These are phyloP conservation scores for Epichloe gansuensis DNA, from an alignment of 2,329 filamentous ascomycete species.

Conservation along the genomic window DNA sequence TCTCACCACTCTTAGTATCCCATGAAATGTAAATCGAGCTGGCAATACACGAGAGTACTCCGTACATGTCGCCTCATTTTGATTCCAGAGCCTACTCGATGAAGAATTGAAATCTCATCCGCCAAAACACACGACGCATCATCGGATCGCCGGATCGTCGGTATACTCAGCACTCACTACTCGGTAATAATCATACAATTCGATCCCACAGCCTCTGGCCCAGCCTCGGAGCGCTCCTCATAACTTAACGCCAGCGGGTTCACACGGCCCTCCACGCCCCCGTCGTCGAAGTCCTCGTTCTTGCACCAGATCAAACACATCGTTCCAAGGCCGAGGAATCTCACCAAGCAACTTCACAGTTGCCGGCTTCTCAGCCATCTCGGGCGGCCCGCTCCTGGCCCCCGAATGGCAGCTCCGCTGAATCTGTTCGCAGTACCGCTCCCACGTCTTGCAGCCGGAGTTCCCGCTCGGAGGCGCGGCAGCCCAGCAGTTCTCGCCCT, in stretches of 20 bases:
- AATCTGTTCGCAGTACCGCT: slow-evolving; percentile 44
- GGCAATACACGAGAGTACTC: too few species aligned
- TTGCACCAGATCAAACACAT: neutral
- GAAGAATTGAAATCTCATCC: too few species aligned
- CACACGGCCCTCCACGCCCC: neutral
- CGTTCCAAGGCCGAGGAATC: slow-evolving; percentile 21
- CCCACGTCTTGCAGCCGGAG: slow-evolving; percentile 49
- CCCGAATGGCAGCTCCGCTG: slow-evolving; percentile 29
- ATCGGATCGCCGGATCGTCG: too few species aligned
- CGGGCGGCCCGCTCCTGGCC: slow-evolving; percentile 35
- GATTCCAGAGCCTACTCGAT: too few species aligned
- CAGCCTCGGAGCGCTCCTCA: too few species aligned
- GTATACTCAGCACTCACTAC: too few species aligned
- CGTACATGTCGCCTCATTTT: too few species aligned
- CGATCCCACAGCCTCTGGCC: too few species aligned
- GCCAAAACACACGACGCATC: too few species aligned
- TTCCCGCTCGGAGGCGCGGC: slow-evolving; percentile 46
- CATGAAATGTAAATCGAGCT: too few species aligned
- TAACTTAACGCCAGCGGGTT: neutral
- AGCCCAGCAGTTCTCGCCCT: slow-evolving; percentile 48
- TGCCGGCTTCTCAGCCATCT: slow-evolving; percentile 24
- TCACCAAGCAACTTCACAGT: slow-evolving; percentile 19
- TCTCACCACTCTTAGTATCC: too few species aligned
- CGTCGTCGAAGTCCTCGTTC: neutral
- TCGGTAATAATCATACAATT: too few species aligned